Conservation (phyloP, 2,329 filamentous ascomycete species). For the Penicillium sp. region DNA sequence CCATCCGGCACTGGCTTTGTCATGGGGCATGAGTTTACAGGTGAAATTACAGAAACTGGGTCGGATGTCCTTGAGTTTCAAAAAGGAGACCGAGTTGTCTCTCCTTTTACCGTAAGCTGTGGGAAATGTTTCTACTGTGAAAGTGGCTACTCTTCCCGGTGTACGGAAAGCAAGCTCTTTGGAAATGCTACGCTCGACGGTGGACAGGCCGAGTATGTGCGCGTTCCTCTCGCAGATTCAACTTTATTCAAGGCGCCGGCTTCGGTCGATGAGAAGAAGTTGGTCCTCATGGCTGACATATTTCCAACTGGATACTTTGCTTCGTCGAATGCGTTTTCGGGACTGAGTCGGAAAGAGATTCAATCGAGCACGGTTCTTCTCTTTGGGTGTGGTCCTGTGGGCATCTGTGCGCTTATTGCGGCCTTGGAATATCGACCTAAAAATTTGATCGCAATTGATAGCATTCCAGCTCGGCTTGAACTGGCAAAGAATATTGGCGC, state of each 20-base stretch:
- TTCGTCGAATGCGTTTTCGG: conserved; percentile 67
- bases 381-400: conserved; percentile 80
- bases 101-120: conserved; percentile 79
- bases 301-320: conserved; percentile 82
- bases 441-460: conserved; percentile 75
- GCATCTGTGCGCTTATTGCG: conserved; percentile 78
- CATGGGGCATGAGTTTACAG: conserved; percentile 80
- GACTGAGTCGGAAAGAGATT: conserved; percentile 45
- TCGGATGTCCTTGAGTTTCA: conserved; percentile 64
- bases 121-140: conserved; percentile 81
- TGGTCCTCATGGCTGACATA: conserved; percentile 89
- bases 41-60: conserved; percentile 54
- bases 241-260: conserved; percentile 72
- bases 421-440: conserved; percentile 71
- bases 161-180: conserved; percentile 68
- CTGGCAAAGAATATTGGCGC: conserved; percentile 73
- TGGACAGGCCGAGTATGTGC: conserved; percentile 77
- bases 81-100: conserved; percentile 74
- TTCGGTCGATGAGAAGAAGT: conserved; percentile 68
- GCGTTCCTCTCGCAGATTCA: conserved; percentile 76
- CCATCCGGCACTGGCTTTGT: conserved; percentile 64
- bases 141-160: conserved; percentile 72
- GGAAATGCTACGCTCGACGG: conserved; percentile 71
- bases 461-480: conserved; percentile 70
- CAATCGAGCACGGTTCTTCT: conserved; percentile 58